Evolutionary conservation across 208 protist species (phyloP).

Genomic region (Zelonia costaricensis): DNA sequence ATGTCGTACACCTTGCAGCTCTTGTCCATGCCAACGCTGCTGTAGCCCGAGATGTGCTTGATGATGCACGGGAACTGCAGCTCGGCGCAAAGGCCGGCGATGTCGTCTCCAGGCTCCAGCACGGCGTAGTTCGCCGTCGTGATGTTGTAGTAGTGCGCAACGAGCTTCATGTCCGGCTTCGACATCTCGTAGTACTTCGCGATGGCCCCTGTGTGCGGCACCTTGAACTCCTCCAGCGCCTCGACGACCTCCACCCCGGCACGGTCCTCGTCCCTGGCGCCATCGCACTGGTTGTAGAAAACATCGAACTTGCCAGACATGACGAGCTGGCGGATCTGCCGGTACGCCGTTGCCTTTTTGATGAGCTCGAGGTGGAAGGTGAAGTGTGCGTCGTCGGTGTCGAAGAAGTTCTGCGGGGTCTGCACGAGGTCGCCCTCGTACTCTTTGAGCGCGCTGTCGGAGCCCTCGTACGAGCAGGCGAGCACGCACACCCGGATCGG

Average conservation of each 20-base stretch:
- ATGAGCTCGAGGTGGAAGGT: conserved; percentile 73
- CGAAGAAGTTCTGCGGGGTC: conserved; percentile 83
- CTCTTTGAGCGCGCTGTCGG: conserved; percentile 78
- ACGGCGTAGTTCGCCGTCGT: conserved; percentile 63
- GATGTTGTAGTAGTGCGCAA: conserved; percentile 83
- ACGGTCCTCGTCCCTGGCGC: conserved; percentile 87
- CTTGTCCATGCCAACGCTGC: conserved; percentile 90
- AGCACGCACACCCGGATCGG: conserved; percentile 79
- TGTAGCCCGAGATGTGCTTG: conserved; percentile 92
- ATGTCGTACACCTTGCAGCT: conserved; percentile 80
- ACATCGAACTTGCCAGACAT: conserved; percentile 84
- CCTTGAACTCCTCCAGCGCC: conserved; percentile 88
- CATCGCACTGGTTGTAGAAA: conserved; percentile 93
- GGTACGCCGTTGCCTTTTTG: conserved; percentile 83
- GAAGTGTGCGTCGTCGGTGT: conserved; percentile 45
- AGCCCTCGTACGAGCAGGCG: conserved; percentile 83
- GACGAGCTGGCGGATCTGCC: conserved; percentile 79
- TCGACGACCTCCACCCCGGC: conserved; percentile 86
- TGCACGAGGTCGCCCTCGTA: conserved; percentile 78
- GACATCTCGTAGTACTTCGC: conserved; percentile 90
- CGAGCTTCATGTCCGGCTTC: conserved; percentile 90
- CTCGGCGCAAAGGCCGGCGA: conserved; percentile 33
- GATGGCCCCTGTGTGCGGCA: conserved; percentile 87
- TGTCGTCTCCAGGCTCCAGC: conserved; percentile 57
- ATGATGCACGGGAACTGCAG: conserved; percentile 83